Conservation (phyloP, 805 yeast genomes). For the Candida golubevii region DNA sequence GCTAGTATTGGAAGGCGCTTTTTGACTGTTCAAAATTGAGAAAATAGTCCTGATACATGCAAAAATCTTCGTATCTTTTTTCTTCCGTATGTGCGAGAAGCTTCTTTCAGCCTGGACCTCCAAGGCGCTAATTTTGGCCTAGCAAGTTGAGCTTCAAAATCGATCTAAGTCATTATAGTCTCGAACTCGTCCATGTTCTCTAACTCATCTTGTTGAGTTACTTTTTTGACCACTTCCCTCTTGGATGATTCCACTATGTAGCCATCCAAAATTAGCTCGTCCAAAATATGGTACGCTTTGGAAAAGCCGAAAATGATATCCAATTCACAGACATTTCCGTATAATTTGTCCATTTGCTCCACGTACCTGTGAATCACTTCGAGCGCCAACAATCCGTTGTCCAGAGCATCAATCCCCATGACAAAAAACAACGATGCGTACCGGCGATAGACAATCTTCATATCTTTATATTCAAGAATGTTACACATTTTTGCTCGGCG, state of each 20-base stretch:
- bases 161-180: conserved; percentile 26
- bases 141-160: too few species aligned
- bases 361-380: conserved; percentile 91
- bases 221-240: conserved; percentile 70
- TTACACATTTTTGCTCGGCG: conserved; percentile 95
- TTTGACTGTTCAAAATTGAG: too few species aligned
- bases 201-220: conserved; percentile 81
- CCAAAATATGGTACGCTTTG: conserved; percentile 87
- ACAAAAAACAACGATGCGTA: conserved; percentile 92
- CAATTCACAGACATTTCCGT: conserved; percentile 93
- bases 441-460: conserved; percentile 83
- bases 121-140: too few species aligned
- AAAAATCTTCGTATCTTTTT: too few species aligned
- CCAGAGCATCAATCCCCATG: conserved; percentile 76
- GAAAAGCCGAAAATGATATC: conserved; percentile 96
- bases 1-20: too few species aligned
- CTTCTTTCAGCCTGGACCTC: too few species aligned
- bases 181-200: conserved; percentile 70
- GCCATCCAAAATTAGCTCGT: conserved; percentile 88
- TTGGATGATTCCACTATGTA: conserved; percentile 78
- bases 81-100: too few species aligned
- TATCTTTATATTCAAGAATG: conserved; percentile 78
- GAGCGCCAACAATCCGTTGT: conserved; percentile 80
- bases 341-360: conserved; percentile 93
- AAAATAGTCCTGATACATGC: too few species aligned